phyloP scores from a whole-genome alignment of 345 rosid species.

The Eutrema heterophyllum region DNA sequence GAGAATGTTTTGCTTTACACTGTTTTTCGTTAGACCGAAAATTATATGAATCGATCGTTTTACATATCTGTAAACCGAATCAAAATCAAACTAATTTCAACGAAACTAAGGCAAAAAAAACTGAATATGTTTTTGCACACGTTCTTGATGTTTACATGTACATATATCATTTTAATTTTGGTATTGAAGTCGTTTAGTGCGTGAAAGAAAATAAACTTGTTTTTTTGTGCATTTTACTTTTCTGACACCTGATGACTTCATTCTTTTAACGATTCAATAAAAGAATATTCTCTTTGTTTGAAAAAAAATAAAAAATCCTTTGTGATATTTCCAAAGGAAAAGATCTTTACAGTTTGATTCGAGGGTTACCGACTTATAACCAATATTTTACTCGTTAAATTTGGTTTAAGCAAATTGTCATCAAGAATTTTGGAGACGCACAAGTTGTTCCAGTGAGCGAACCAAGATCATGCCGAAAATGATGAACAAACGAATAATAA shows the following conservation, averaged over 20 bases:
- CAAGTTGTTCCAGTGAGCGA: conserved; percentile 32
- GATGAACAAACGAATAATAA: background rate
- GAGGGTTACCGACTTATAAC: too few species aligned
- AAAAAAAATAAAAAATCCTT: too few species aligned
- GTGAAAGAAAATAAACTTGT: too few species aligned
- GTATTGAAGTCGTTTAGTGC: too few species aligned
- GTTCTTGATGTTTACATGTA: background rate
- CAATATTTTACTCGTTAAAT: too few species aligned
- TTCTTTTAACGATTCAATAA: too few species aligned
- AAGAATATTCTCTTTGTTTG: too few species aligned
- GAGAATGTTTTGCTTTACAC: background rate
- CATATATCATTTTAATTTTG: background rate
- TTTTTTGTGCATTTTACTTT: too few species aligned
- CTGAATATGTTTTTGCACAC: background rate
- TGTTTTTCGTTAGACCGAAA: background rate
- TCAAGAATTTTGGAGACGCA: conserved; percentile 16
- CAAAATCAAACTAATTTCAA: background rate
- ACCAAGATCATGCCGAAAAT: background rate
- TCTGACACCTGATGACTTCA: too few species aligned
- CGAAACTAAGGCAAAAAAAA: background rate
- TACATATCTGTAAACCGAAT: background rate
- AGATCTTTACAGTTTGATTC: too few species aligned
- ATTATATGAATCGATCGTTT: background rate
- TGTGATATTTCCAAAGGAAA: too few species aligned
- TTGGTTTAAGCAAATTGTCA: too few species aligned